Evolutionary conservation across 1,284 basidiomycete genomes (phyloP).

Genomic region (Apiotrichum mycotoxinovorans): DNA sequence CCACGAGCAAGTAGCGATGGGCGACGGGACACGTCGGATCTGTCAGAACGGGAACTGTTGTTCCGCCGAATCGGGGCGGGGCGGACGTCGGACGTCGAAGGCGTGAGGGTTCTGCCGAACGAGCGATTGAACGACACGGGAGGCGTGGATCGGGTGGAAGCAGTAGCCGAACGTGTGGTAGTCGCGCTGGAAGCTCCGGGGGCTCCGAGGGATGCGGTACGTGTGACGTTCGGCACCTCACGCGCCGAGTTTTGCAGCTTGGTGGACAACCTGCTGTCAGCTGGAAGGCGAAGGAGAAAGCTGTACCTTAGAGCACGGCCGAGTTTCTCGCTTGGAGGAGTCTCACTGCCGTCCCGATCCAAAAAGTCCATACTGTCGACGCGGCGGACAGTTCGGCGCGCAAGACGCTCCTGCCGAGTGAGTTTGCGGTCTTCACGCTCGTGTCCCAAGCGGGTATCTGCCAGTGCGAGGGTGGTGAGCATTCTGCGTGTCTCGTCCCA

Average conservation of each 20-base stretch:
- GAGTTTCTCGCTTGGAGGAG: slow-evolving; percentile 16
- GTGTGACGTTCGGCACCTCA: slow-evolving; percentile 14
- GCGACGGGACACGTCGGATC: slow-evolving; percentile 15
- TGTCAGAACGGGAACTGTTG: slow-evolving; percentile 14
- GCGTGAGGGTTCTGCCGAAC: background rate
- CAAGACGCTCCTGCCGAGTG: slow-evolving; percentile 27
- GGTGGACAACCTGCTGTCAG: slow-evolving; percentile 29
- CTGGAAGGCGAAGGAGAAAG: background rate
- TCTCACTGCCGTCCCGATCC: slow-evolving; percentile 25
- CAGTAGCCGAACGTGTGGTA: too few relatives aligned
- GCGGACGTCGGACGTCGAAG: slow-evolving; percentile 25
- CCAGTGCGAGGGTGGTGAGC: slow-evolving; percentile 39
- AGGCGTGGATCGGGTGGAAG: background rate
- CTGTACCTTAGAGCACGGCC: slow-evolving; percentile 31
- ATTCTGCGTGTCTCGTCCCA: slow-evolving; percentile 41
- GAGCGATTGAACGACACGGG: background rate
- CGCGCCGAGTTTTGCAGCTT: slow-evolving; percentile 36
- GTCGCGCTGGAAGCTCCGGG: too few relatives aligned
- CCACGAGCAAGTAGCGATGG: slow-evolving; percentile 44
- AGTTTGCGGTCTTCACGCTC: slow-evolving; percentile 26
- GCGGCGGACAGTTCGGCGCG: slow-evolving; percentile 33
- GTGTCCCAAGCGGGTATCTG: slow-evolving; percentile 33
- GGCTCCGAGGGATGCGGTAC: slow-evolving; percentile 18
- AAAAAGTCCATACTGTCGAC: slow-evolving; percentile 43
- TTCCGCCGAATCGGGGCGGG: slow-evolving; percentile 25